Evolutionary conservation across 495 filamentous ascomycete genomes (phyloP).

Genomic region (Penicillium roqueforti): DNA sequence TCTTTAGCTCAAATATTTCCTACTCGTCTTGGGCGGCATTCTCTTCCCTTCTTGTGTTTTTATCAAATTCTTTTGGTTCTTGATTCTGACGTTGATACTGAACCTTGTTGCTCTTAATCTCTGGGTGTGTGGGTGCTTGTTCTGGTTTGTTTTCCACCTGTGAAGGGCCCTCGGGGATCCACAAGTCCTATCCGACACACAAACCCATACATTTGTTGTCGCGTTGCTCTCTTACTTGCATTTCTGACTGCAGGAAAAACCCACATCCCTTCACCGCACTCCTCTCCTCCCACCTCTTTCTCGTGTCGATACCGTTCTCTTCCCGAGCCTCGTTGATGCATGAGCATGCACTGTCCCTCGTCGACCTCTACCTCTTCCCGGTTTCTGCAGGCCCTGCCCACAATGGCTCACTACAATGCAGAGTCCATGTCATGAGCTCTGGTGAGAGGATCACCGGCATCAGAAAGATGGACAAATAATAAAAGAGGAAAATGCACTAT

Average conservation of each 20-base stretch:
- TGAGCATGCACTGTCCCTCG: conserved; percentile 1
- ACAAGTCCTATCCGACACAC: conserved; percentile 1
- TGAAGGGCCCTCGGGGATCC: not conserved
- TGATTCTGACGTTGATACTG: not conserved
- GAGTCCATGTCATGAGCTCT: not conserved
- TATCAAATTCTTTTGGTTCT: conserved; percentile 6
- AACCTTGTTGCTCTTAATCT: not conserved
- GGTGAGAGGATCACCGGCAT: not conserved
- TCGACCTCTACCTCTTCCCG: not conserved
- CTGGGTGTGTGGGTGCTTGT: conserved; percentile 5
- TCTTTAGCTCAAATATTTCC: conserved; percentile 7
- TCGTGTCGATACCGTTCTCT: not conserved
- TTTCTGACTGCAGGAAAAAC: conserved; percentile 1
- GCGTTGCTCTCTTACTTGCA: conserved; percentile 6
- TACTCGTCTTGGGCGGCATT: conserved; percentile 29
- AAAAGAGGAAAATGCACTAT: not conserved
- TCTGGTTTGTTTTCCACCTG: conserved; percentile 3
- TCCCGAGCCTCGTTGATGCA: not conserved
- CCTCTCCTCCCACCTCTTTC: not conserved
- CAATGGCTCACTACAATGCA: not conserved
- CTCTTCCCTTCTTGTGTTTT: conserved; percentile 23
- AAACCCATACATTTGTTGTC: conserved; percentile 1
- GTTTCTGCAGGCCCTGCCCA: not conserved
- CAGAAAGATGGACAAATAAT: not conserved
- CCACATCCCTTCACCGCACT: conserved; percentile 3